phyloP scores from a whole-genome alignment of 331 rosid genomes.

The Erythrophleum ivorense region DNA sequence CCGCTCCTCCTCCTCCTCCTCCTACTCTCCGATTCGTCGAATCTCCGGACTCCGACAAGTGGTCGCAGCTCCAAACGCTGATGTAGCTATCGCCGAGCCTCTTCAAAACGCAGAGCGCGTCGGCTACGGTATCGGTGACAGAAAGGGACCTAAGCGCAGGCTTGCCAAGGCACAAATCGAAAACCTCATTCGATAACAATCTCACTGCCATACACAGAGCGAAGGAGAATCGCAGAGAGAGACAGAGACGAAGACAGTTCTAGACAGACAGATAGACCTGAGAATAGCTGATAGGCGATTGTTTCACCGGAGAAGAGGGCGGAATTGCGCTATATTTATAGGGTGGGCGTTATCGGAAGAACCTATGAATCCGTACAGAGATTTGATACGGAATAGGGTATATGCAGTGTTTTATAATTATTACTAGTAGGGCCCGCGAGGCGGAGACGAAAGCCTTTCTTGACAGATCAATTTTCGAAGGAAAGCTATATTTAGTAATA shows the following conservation, averaged over 20 bases:
- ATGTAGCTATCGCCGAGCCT: conserved; percentile 49
- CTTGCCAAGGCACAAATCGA: conserved; percentile 89
- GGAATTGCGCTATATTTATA: background rate
- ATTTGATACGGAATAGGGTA: background rate
- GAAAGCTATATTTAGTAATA: too few species aligned
- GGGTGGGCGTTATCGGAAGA: background rate
- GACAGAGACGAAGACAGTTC: background rate
- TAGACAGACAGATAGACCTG: background rate
- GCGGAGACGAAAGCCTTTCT: too few species aligned
- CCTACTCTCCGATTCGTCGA: background rate
- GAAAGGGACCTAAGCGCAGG: conserved; percentile 71
- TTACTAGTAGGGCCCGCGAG: background rate
- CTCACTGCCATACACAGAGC: conserved; percentile 69
- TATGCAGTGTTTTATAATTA: background rate
- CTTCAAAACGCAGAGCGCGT: conserved; percentile 65
- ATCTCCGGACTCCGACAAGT: conserved; percentile 39
- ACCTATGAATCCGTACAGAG: conserved; percentile 12
- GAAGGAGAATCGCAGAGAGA: background rate
- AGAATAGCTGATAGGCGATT: background rate
- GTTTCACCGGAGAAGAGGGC: background rate
- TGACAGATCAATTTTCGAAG: too few species aligned
- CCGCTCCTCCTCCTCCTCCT: background rate
- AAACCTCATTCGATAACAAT: conserved; percentile 54
- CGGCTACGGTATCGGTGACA: conserved; percentile 60
- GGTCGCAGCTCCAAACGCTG: conserved; percentile 81